A percentile compares a stretch with the other conserved stretches of the same genome.
These are phyloP conservation scores for Hirsutella minnesotensis DNA, from an alignment of 2,329 filamentous ascomycete genomes.

Conservation along the genomic window DNA sequence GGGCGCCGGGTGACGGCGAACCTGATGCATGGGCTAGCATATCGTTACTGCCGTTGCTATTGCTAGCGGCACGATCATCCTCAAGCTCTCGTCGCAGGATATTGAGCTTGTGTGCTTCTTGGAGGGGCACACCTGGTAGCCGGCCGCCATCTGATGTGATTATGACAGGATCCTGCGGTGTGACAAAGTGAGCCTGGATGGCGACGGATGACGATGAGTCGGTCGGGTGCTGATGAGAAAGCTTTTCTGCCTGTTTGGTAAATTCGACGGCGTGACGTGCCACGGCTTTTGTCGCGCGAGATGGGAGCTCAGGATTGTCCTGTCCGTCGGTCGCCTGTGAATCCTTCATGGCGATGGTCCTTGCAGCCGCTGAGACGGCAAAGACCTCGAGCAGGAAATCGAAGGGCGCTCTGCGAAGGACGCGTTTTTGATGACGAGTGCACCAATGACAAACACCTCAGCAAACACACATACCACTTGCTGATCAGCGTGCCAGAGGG, in stretches of 20 bases:
- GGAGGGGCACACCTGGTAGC: conserved; percentile 55
- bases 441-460: no score
- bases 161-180: conserved; percentile 60
- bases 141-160: conserved; percentile 54
- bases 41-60: no score
- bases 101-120: conserved; percentile 62
- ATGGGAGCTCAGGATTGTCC: conserved; percentile 7
- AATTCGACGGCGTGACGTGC: conserved; percentile 40
- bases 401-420: no score
- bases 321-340: no score
- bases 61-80: background rate
- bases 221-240: conserved; percentile 29
- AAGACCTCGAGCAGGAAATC: no score
- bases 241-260: conserved; percentile 47
- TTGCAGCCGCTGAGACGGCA: no score
- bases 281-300: conserved; percentile 5
- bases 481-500: no score
- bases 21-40: no score
- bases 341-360: no score
- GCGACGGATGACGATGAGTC: conserved; percentile 30
- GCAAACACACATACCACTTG: no score
- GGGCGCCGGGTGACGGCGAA: conserved; percentile 8
- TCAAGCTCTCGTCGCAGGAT: conserved; percentile 39
- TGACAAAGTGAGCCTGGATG: conserved; percentile 52
- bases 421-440: no score